phyloP scores from a whole-genome alignment of 139 green algal species.

The Zygnema cylindricum region DNA sequence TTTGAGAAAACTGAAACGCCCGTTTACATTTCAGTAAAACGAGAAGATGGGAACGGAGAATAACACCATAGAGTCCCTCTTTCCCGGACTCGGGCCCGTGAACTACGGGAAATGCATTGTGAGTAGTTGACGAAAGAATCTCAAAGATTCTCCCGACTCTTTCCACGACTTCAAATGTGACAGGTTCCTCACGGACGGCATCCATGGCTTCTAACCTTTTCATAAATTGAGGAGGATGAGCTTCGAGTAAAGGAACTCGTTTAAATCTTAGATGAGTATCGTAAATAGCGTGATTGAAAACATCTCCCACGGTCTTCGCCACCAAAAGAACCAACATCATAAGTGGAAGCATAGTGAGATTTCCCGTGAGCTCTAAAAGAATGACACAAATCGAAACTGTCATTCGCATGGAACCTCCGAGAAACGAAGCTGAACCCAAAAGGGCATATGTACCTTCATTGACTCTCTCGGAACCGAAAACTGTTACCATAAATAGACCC shows the following conservation, averaged over 20 bases:
- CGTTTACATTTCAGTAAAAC: constrained; percentile 60
- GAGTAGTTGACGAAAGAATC: constrained; percentile 7
- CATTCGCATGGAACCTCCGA: constrained; percentile 82
- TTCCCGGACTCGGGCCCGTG: neutral
- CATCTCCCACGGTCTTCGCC: constrained; percentile 70
- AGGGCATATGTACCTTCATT: constrained; percentile 77
- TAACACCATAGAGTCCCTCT: constrained; percentile 27
- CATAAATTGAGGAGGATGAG: constrained; percentile 48
- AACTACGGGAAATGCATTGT: constrained; percentile 60
- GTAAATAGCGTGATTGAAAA: constrained; percentile 61
- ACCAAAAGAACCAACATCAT: constrained; percentile 88
- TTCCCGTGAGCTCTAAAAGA: constrained; percentile 85
- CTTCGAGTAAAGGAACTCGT: constrained; percentile 54
- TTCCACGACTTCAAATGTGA: constrained; percentile 44
- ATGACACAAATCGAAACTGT: constrained; percentile 79
- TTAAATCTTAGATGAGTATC: constrained; percentile 58
- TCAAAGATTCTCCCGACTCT: constrained; percentile 24
- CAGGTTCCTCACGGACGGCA: neutral
- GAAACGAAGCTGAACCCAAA: constrained; percentile 77
- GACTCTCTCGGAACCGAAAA: constrained; percentile 44
- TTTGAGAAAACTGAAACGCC: constrained; percentile 42
- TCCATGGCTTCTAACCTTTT: constrained; percentile 30
- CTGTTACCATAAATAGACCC: constrained; percentile 75
- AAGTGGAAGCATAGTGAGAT: constrained; percentile 80
- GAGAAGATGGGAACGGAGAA: constrained; percentile 59